Evolutionary conservation across 2,329 filamentous ascomycete species (phyloP).

Genomic region (Sporothrix luriei): DNA sequence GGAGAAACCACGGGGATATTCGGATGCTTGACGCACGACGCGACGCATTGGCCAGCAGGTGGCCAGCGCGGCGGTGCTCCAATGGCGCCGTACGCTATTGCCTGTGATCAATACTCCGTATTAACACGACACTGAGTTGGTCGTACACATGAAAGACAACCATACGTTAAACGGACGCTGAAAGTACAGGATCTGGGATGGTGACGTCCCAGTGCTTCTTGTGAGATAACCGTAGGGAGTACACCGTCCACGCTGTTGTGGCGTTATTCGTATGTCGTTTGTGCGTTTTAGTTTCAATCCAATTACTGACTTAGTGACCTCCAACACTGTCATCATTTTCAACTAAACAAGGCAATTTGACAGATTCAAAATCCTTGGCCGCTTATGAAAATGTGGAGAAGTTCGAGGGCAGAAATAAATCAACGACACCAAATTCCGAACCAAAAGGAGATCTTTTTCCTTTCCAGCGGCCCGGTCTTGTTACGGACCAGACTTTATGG

Average conservation of each 20-base stretch:
- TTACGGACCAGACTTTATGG: too few relatives aligned
- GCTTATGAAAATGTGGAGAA: slow-evolving; percentile 18
- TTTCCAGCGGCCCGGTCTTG: slow-evolving; percentile 10
- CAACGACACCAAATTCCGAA: neutral
- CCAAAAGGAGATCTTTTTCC: slow-evolving; percentile 22
- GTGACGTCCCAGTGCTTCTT: slow-evolving; percentile 10
- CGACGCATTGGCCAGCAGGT: slow-evolving; percentile 10
- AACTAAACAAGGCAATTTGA: slow-evolving; percentile 3
- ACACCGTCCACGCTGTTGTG: neutral
- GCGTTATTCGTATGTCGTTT: too few relatives aligned
- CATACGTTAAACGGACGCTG: neutral
- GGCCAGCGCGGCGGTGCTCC: slow-evolving; percentile 9
- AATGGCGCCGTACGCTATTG: neutral
- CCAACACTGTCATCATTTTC: slow-evolving; percentile 16
- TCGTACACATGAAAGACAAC: neutral
- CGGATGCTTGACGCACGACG: slow-evolving; percentile 10
- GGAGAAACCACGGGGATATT: slow-evolving; percentile 18
- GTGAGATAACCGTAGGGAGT: neutral
- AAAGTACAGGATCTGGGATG: neutral
- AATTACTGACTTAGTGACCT: too few relatives aligned
- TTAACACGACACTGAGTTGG: neutral
- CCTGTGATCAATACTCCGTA: neutral
- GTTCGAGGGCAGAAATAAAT: neutral
- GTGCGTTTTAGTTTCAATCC: neutral
- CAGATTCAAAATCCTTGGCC: slow-evolving; percentile 9